Conservation (phyloP, 495 filamentous ascomycete species). For the Achaetomiella virescens region DNA sequence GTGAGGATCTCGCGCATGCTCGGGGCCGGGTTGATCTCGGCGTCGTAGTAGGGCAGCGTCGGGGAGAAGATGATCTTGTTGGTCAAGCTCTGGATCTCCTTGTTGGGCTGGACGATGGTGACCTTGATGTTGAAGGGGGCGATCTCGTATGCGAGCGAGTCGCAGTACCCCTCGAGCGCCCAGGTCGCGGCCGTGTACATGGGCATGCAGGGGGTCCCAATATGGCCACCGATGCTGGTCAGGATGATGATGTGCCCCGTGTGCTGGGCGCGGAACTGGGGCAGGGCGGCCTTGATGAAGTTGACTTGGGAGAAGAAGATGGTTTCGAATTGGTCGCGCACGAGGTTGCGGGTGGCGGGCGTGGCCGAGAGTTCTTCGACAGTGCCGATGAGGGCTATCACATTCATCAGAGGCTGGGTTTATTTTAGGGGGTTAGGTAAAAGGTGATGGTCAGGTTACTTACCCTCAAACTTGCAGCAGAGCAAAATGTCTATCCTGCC, state of each 20-base stretch:
- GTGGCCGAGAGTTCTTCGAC: conserved; percentile 81
- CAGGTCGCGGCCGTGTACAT: conserved; percentile 90
- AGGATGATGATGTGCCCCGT: conserved; percentile 86
- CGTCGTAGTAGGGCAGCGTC: conserved; percentile 64
- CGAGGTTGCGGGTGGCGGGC: conserved; percentile 65
- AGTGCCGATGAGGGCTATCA: conserved; percentile 84
- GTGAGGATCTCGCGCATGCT: conserved; percentile 73
- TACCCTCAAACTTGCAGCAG: conserved; percentile 81
- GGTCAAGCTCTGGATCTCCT: conserved; percentile 76
- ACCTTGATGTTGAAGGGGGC: conserved; percentile 96
- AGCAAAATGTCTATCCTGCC: conserved; percentile 83
- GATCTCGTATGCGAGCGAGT: conserved; percentile 93
- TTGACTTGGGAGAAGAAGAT: conserved; percentile 94
- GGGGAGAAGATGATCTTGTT: conserved; percentile 81
- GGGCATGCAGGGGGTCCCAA: conserved; percentile 85
- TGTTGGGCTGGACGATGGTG: conserved; percentile 83
- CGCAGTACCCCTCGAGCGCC: conserved; percentile 97
- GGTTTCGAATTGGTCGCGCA: conserved; percentile 86
- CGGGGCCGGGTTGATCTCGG: conserved; percentile 68
- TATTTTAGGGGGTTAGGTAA: no score
- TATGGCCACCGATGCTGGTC: conserved; percentile 83
- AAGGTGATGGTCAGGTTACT: no score
- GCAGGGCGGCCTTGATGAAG: conserved; percentile 84
- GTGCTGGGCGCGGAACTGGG: conserved; percentile 68
- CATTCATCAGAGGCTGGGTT: no score